phyloP scores from a whole-genome alignment of 305 asterid genomes.

The Fraxinus latifolia region DNA sequence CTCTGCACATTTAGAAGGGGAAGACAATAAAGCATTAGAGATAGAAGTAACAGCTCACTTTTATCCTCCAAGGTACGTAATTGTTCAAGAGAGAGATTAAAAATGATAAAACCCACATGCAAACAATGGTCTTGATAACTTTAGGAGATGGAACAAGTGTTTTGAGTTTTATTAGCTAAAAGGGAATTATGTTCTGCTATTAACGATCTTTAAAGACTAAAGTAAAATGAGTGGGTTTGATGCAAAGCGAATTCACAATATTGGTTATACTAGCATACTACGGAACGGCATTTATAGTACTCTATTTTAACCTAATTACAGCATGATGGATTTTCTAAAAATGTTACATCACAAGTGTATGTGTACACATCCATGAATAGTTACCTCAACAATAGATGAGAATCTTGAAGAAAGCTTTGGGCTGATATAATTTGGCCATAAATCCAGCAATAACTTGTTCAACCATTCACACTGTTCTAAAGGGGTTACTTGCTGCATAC shows the following conservation, averaged over 20 bases:
- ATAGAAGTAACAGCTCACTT: background rate
- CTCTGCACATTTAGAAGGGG: conserved; percentile 54
- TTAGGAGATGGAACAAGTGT: background rate
- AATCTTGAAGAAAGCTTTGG: conserved; percentile 83
- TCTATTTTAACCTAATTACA: background rate
- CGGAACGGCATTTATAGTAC: background rate
- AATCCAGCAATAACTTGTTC: conserved; percentile 70
- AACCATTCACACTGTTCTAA: conserved; percentile 98
- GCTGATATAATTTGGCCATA: conserved; percentile 72
- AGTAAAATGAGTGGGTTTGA: background rate
- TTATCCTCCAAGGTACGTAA: background rate
- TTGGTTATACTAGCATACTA: background rate
- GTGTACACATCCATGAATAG: conserved; percentile 1
- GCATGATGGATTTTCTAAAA: background rate
- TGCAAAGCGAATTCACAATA: background rate
- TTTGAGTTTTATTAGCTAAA: background rate
- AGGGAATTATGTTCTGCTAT: background rate
- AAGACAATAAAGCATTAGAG: conserved; percentile 18
- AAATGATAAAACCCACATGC: background rate
- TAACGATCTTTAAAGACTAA: background rate
- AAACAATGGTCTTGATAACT: background rate
- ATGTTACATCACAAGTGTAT: background rate
- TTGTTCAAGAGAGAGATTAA: background rate
- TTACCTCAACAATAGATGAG: conserved; percentile 86
- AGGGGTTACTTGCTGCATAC: conserved; percentile 69